These are phyloP conservation scores for Nitzschia sp. DNA, from an alignment of 108 stramenopile species.

Conservation along the genomic window DNA sequence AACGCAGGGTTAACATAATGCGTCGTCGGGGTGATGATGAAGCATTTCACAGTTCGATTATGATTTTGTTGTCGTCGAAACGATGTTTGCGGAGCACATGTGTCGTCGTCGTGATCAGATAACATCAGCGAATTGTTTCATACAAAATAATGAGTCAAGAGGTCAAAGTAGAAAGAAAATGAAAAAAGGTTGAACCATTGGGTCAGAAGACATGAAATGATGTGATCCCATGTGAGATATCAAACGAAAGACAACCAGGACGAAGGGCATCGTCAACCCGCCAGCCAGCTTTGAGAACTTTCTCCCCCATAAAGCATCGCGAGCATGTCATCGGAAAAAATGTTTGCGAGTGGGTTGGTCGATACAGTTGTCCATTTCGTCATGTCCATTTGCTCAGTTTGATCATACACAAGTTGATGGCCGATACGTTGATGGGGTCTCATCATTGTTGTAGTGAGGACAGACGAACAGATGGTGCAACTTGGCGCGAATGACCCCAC, in stretches of 20 bases:
- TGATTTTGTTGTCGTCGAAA: conserved; percentile 20
- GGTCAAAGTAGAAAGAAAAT: background rate
- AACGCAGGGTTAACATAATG: conserved; percentile 53
- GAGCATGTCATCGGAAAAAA: background rate
- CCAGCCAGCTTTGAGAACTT: background rate
- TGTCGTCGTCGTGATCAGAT: conserved; percentile 20
- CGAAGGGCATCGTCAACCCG: no score
- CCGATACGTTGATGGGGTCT: conserved; percentile 3
- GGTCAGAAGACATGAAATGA: background rate
- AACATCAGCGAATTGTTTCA: conserved; percentile 7
- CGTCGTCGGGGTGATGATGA: conserved; percentile 45
- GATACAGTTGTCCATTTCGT: background rate
- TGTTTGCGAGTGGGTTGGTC: background rate
- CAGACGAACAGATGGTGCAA: background rate
- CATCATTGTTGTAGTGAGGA: background rate
- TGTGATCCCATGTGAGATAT: no score
- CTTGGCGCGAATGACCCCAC: background rate
- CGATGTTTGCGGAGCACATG: conserved; percentile 23
- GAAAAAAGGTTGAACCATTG: background rate
- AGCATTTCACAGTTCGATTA: conserved; percentile 43
- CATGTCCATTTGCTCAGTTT: background rate
- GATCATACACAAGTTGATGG: background rate
- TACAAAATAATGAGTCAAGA: background rate
- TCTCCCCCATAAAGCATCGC: background rate
- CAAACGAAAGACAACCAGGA: no score